Base-by-base conservation (phyloP, 257 asterid genomes). In the Voacanga thouarsii region DNA sequence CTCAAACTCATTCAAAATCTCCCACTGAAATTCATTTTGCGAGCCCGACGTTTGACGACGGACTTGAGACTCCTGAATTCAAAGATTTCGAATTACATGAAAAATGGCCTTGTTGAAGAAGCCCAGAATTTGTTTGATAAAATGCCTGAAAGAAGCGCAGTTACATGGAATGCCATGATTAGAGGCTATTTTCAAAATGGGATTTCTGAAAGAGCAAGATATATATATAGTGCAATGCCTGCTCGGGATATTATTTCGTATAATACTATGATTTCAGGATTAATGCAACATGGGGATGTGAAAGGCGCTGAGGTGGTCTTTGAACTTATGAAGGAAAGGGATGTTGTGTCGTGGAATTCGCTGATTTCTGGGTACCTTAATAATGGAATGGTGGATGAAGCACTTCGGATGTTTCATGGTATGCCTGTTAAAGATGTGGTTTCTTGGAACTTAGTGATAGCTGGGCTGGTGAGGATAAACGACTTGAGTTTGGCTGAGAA, bases 151-250 rank as follows among this genome's bases (percentile, higher is more conserved):
- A 86, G 78, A 79, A 89, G 78, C 45, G 84, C 84, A 2, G 92
- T 91, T 82, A 83, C 92, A 30, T 91, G 87, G 83, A 91, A 91
- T 63, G 89, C 89, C 11, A 86, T 91, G 89, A 83, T 91, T 49
- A 81, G 91, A 83, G 96, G 94, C 14, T 88, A 86, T 66, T 88
- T 89, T 70, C 87, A 79, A 79, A 91, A 88, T 82, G 92, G 90
- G 74, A 51, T 82, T 51, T 59, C 45, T 19, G 80, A 81, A 16
- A 78, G 75, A 72, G 96, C 91, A 14, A 72, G 83, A 6, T 9
- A 2, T 26, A 45, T 89, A 84, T 91, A 89, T 70, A 72, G 51
- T 47, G 79, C 69, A 72, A 89, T 89, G 91, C 90, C 87, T 12
- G 82, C 57, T 80, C 91, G 84, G 19, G 96, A 91, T 82, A 78